phyloP scores from a whole-genome alignment of 495 filamentous ascomycete genomes.

The Penicillium subrubescens region DNA sequence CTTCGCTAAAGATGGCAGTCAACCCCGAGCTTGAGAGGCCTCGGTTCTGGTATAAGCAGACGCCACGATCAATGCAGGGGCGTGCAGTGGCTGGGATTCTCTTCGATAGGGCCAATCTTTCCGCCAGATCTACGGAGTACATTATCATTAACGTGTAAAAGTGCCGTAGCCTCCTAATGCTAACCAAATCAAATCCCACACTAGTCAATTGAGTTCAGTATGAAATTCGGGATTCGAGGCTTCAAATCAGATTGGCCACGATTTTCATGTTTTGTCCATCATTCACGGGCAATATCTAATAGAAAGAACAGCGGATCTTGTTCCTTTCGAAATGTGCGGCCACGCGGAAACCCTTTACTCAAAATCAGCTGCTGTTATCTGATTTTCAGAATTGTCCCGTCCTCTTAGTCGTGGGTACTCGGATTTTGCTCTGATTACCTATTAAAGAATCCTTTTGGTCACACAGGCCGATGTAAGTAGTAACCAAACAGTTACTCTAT shows the following conservation, averaged over 20 bases:
- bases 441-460: not conserved
- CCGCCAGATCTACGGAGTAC: constrained; percentile 3
- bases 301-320: not conserved
- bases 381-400: not conserved
- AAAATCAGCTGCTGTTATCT: not conserved
- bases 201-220: not conserved
- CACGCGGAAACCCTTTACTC: not conserved
- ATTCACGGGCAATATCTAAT: constrained; percentile 18
- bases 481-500: too few relatives aligned
- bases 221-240: constrained; percentile 16
- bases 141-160: not conserved
- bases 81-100: constrained; percentile 9
- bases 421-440: not conserved
- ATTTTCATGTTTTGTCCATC: constrained; percentile 12
- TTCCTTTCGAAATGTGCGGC: not conserved
- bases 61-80: constrained; percentile 8
- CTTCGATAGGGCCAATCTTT: constrained; percentile 4
- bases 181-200: not conserved
- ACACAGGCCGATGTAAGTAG: too few relatives aligned
- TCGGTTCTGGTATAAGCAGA: not conserved
- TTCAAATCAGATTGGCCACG: constrained; percentile 12
- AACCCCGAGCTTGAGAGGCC: constrained; percentile 7
- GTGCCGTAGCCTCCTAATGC: not conserved
- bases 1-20: constrained; percentile 13
- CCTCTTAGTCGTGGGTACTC: not conserved